Percentiles rank a stretch among this genome's conserved stretches.
These are phyloP conservation scores for Phytophthora hibernalis DNA, from an alignment of 352 stramenopile genomes.

Conservation along the genomic window DNA sequence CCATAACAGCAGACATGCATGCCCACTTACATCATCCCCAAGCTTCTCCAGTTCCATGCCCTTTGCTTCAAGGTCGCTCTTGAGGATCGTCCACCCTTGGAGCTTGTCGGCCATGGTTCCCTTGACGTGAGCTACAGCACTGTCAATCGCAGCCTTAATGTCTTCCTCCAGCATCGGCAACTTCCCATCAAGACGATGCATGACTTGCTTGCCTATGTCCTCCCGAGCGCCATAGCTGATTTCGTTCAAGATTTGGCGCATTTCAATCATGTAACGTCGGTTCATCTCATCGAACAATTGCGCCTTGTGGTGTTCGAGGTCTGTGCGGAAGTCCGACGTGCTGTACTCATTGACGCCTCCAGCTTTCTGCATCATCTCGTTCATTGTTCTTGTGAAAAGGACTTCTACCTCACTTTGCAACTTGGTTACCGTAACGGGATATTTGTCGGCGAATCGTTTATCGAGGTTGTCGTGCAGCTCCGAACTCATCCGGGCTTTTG, in stretches of 20 bases:
- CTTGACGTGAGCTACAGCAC: slow-evolving; percentile 63
- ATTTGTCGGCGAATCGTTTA: slow-evolving; percentile 57
- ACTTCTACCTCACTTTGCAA: slow-evolving; percentile 69
- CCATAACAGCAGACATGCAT: neutral
- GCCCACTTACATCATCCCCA: slow-evolving; percentile 67
- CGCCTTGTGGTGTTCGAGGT: slow-evolving; percentile 71
- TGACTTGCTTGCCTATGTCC: slow-evolving; percentile 69
- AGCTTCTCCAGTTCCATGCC: slow-evolving; percentile 76
- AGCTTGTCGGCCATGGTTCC: slow-evolving; percentile 55
- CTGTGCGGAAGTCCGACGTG: slow-evolving; percentile 47
- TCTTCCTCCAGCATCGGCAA: slow-evolving; percentile 67
- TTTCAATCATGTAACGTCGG: slow-evolving; percentile 79
- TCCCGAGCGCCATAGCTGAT: slow-evolving; percentile 67
- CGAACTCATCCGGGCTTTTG: slow-evolving; percentile 68
- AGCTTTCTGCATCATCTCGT: slow-evolving; percentile 43
- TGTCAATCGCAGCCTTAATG: slow-evolving; percentile 69
- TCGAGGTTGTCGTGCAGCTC: slow-evolving; percentile 71
- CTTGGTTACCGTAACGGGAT: slow-evolving; percentile 61
- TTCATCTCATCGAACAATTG: slow-evolving; percentile 74
- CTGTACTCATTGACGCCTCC: slow-evolving; percentile 32
- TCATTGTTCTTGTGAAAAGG: slow-evolving; percentile 37
- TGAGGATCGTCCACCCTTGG: slow-evolving; percentile 78
- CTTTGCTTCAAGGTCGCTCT: slow-evolving; percentile 67
- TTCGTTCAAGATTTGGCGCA: slow-evolving; percentile 79
- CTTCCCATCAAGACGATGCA: slow-evolving; percentile 70